A percentile compares a stretch with the other conserved stretches of the same genome.
These are phyloP conservation scores for Botrytis fabae DNA, from an alignment of 2,329 filamentous ascomycete genomes.

Conservation along the genomic window DNA sequence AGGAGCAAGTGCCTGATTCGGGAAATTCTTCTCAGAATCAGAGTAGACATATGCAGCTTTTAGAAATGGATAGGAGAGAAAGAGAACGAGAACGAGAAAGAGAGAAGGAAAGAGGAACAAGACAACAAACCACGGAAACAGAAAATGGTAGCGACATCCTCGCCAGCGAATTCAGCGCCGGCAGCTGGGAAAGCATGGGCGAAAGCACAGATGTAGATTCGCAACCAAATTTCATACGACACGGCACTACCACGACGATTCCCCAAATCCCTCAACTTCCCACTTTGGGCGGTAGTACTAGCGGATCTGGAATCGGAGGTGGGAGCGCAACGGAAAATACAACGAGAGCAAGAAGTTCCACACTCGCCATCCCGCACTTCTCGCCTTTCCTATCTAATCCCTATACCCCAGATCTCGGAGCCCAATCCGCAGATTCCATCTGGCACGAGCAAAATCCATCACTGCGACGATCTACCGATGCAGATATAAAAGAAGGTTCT, in stretches of 20 bases:
- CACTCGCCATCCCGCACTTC: slow-evolving; percentile 10
- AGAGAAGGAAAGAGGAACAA: neutral
- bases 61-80: slow-evolving; percentile 18
- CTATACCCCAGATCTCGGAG: neutral
- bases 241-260: neutral
- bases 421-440: neutral
- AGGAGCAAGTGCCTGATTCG: neutral
- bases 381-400: neutral
- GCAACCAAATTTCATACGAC: slow-evolving; percentile 23
- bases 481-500: slow-evolving; percentile 23
- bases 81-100: neutral
- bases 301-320: neutral
- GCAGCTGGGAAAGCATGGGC: slow-evolving; percentile 19
- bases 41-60: slow-evolving; percentile 19
- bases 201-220: slow-evolving; percentile 11
- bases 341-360: neutral
- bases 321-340: neutral
- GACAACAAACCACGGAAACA: neutral
- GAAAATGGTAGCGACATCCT: slow-evolving; percentile 6
- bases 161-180: slow-evolving; percentile 6
- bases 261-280: neutral
- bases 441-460: neutral
- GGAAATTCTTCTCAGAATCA: neutral
- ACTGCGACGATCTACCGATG: slow-evolving; percentile 24
- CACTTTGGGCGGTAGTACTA: neutral